Evolutionary conservation across 495 filamentous ascomycete species (phyloP).

Genomic region (Lasiosphaeriaceae sp.): DNA sequence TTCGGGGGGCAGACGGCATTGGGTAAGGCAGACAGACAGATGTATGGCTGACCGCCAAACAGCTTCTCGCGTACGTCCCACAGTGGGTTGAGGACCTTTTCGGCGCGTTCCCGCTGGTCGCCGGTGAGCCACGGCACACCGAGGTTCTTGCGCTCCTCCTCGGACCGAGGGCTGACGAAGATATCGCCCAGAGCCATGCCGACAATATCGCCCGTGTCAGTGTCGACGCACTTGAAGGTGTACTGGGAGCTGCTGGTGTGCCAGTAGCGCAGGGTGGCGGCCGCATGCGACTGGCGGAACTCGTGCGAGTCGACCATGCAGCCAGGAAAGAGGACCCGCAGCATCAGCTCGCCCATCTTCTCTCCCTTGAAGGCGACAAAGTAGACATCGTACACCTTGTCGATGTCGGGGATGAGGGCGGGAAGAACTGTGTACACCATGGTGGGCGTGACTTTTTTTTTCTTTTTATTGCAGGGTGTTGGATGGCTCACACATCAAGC

Average conservation of each 20-base stretch:
- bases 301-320: constrained; percentile 17
- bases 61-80: constrained; percentile 26
- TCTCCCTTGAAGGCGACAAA: constrained; percentile 33
- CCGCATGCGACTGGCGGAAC: constrained; percentile 28
- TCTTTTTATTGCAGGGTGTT: too few species aligned
- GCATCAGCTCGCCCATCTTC: constrained; percentile 27
- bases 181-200: constrained; percentile 31
- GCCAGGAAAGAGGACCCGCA: constrained; percentile 30
- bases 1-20: not conserved
- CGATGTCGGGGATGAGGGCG: constrained; percentile 35
- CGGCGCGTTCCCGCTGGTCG: constrained; percentile 23
- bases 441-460: too few species aligned
- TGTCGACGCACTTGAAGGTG: constrained; percentile 35
- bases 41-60: constrained; percentile 24
- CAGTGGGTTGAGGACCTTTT: constrained; percentile 26
- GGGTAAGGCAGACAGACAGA: constrained; percentile 18
- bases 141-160: constrained; percentile 26
- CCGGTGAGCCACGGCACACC: constrained; percentile 31
- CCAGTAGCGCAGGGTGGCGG: constrained; percentile 30
- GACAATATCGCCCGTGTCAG: constrained; percentile 28
- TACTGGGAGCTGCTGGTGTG: constrained; percentile 25
- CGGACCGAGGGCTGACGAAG: constrained; percentile 14
- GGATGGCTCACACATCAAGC: too few species aligned
- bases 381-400: constrained; percentile 32
- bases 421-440: constrained; percentile 33